Conservation (phyloP, 805 yeast genomes). For the Yarrowia deformans region DNA sequence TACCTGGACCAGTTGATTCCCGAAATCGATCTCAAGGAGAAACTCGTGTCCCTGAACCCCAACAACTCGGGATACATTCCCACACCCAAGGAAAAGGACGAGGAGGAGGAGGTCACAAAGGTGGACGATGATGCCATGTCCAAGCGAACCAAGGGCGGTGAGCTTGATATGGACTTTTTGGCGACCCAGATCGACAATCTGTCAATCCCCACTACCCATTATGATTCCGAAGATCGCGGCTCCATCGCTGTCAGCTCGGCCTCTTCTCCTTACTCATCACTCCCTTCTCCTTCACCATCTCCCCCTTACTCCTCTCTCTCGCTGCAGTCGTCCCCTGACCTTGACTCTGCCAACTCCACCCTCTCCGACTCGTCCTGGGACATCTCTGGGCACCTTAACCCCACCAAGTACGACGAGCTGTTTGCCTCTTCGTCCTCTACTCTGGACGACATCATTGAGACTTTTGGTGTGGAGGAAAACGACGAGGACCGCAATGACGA, state of each 20-base stretch:
- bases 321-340: constrained; percentile 30
- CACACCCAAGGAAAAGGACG: background rate
- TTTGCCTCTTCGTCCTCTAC: constrained; percentile 46
- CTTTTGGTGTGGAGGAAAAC: constrained; percentile 41
- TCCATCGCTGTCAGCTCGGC: constrained; percentile 1
- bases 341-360: constrained; percentile 30
- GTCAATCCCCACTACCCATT: constrained; percentile 5
- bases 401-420: constrained; percentile 27
- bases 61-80: constrained; percentile 26
- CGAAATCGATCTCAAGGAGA: constrained; percentile 20
- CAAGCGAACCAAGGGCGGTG: background rate
- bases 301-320: constrained; percentile 29
- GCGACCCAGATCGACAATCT: constrained; percentile 12
- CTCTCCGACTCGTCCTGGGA: constrained; percentile 30
- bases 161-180: constrained; percentile 5
- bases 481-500: constrained; percentile 3
- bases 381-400: constrained; percentile 22
- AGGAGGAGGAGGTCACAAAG: background rate
- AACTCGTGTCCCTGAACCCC: constrained; percentile 41
- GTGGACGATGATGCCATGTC: background rate
- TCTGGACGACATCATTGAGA: constrained; percentile 45
- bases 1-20: constrained; percentile 18
- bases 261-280: constrained; percentile 22
- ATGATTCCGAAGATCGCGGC: constrained; percentile 4
- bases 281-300: constrained; percentile 23